Evolutionary conservation across 306 rosid species (phyloP).

Genomic region (Spatholobus suberectus): DNA sequence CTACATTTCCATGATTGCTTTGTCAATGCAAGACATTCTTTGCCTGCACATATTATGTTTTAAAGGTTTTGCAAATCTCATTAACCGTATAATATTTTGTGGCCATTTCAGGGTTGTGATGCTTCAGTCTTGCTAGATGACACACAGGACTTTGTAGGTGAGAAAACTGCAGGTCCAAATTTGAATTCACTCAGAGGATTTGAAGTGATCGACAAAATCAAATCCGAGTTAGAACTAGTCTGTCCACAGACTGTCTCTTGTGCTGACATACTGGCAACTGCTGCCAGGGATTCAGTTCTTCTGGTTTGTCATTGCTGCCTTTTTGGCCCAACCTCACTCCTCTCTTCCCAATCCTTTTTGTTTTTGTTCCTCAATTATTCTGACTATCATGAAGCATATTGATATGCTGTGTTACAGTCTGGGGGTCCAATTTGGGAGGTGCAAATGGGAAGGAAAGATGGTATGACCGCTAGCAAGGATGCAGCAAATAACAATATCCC

Average conservation of each 20-base stretch:
- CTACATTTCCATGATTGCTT: constrained; percentile 95
- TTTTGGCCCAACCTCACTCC: too few relatives aligned
- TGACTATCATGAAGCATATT: background rate
- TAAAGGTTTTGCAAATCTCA: background rate
- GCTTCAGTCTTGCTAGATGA: constrained; percentile 87
- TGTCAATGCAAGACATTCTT: constrained; percentile 70
- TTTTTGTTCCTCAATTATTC: background rate
- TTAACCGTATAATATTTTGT: background rate
- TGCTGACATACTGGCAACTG: constrained; percentile 83
- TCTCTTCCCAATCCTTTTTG: background rate
- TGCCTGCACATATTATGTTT: background rate
- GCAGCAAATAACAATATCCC: constrained; percentile 79
- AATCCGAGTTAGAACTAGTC: constrained; percentile 67
- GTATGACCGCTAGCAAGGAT: constrained; percentile 65
- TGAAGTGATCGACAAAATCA: constrained; percentile 77
- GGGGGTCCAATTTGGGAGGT: constrained; percentile 92
- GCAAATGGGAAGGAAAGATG: constrained; percentile 80
- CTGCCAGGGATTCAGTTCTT: constrained; percentile 81
- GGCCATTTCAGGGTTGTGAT: constrained; percentile 73
- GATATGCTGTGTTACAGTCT: constrained; percentile 50
- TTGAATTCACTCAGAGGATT: constrained; percentile 83
- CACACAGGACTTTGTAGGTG: constrained; percentile 62
- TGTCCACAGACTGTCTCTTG: constrained; percentile 89
- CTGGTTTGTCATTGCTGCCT: constrained; percentile 54
- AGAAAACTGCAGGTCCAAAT: constrained; percentile 89